Evolutionary conservation across 441 rosid species (phyloP), one percentile per base, ranked within the genome.

Genomic region (Erodium trifolium): DNA sequence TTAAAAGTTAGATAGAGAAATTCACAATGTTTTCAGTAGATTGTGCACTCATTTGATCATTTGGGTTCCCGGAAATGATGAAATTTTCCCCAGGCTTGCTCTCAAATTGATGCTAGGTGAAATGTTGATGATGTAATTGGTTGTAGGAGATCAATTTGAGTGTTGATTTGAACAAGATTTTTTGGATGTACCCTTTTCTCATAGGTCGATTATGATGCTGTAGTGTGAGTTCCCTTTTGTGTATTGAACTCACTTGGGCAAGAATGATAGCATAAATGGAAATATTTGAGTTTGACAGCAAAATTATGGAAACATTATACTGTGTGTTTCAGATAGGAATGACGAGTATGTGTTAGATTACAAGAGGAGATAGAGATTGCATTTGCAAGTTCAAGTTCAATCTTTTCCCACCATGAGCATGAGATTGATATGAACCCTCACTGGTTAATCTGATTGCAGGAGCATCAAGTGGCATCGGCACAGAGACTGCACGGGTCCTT

Each of bases 401-500:
- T 2, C 57, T 13, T 16, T 49, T 47, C 27, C 41, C 1, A 4
- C 41, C 41, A 37, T 37, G 41, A 37, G 41, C 41, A 9, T 41
- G 45, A 2, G 9, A 8, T 41, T 41, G 29, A 17, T 57, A 7
- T 57, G 63, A 57, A 70, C 27, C 49, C 35, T 43, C 63, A 63
- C 31, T 18, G 57, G 64, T 14, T 67, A 2, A 43, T 43, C 59
- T 43, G 4, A 41, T 31, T 65, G 37, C 69, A 78, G 82, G 82
- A 57, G 77, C 82, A 63, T 68, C 80, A 6, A 78, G 73, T 70
- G 80, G 80, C 5, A 72, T 78, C 11, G 80, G 84, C 5, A 5
- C 14, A 34, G 78, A 81, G 57, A 74, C 77, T 6, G 13, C 84
- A 4, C 73, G 82, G 14, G 79, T 81, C 60, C 80, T 81, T 68